A percentile compares a stretch with the other conserved stretches of the same genome.
Conservation (phyloP, 257 asterid genomes). For the Salvia miltiorrhiza region DNA sequence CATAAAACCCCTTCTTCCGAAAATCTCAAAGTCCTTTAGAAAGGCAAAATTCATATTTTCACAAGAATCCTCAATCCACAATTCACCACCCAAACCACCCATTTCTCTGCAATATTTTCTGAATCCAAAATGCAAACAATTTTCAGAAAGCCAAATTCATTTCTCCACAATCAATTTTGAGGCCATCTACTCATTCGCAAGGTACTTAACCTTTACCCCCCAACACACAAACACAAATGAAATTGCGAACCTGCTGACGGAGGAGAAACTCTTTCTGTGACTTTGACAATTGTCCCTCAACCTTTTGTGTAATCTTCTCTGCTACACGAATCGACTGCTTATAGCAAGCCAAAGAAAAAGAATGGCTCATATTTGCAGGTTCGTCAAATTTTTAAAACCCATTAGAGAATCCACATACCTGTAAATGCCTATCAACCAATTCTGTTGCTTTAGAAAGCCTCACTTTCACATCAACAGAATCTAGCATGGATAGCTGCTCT, state of each 20-base stretch:
- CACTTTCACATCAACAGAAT: conserved; percentile 92
- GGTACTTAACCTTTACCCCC: conserved; percentile 22
- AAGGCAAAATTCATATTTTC: conserved; percentile 12
- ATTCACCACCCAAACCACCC: neutral
- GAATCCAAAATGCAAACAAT: conserved; percentile 17
- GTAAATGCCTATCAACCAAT: conserved; percentile 92
- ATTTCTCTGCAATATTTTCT: neutral
- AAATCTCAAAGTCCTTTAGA: no score
- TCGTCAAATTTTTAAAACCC: conserved; percentile 21
- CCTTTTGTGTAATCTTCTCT: conserved; percentile 96
- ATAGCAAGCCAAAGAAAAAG: conserved; percentile 14
- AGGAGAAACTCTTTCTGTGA: conserved; percentile 98
- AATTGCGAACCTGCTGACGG: conserved; percentile 87
- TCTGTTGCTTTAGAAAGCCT: conserved; percentile 96
- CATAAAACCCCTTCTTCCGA: no score
- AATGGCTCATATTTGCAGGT: conserved; percentile 18
- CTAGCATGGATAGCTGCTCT: conserved; percentile 94
- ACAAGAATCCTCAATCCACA: conserved; percentile 2
- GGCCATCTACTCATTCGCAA: conserved; percentile 15
- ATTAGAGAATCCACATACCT: conserved; percentile 48
- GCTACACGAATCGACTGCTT: conserved; percentile 97
- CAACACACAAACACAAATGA: neutral
- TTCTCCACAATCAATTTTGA: conserved; percentile 16
- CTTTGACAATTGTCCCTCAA: conserved; percentile 97
- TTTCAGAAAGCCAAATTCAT: conserved; percentile 10